phyloP scores from a whole-genome alignment of 352 stramenopile species.

The Pythium sukuiense region DNA sequence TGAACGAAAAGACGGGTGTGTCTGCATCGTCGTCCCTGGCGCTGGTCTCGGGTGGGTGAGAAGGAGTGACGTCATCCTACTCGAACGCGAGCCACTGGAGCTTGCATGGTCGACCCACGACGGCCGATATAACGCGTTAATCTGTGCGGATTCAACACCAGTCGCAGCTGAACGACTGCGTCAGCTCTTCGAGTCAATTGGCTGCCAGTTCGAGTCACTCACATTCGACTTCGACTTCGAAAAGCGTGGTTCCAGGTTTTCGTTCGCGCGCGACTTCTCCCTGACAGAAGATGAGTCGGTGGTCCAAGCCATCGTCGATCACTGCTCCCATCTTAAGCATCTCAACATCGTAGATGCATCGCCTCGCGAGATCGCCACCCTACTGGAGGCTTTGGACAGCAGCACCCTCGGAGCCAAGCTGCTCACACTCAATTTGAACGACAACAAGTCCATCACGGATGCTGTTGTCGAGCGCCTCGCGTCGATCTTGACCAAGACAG shows the following conservation, averaged over 20 bases:
- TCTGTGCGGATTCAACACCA: neutral
- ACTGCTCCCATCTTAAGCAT: neutral
- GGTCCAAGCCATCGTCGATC: neutral
- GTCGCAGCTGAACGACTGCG: neutral
- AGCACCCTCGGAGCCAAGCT: neutral
- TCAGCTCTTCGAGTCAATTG: neutral
- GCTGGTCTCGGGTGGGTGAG: neutral
- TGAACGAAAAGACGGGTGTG: neutral
- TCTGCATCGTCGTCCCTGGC: constrained; percentile 2
- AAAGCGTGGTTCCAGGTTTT: neutral
- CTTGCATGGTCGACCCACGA: neutral
- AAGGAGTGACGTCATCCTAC: neutral
- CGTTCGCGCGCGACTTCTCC: neutral
- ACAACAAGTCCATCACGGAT: neutral
- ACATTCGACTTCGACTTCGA: neutral
- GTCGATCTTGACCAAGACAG: neutral
- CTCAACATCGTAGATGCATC: neutral
- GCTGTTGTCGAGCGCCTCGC: neutral
- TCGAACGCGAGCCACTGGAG: constrained; percentile 6
- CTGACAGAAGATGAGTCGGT: neutral
- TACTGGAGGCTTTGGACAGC: neutral
- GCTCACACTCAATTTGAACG: constrained; percentile 1
- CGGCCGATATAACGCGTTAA: neutral
- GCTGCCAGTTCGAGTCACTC: neutral
- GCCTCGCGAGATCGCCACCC: neutral